phyloP scores from a whole-genome alignment of 192 early-diverging fungal genomes.

The Entomortierella parvispora region DNA sequence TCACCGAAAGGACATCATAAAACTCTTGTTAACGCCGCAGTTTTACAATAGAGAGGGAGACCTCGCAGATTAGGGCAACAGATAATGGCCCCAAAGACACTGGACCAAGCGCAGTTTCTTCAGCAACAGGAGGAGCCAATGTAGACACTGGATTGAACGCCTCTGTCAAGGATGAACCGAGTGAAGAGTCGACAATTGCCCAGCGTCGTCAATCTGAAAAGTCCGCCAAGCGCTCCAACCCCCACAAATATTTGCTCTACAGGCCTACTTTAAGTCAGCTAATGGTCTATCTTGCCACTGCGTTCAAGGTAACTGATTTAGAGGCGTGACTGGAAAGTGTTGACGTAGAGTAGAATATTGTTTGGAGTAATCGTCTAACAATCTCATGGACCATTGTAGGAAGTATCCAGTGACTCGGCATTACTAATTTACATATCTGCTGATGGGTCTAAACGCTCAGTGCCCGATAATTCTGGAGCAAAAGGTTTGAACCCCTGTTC shows the following conservation, averaged over 20 bases:
- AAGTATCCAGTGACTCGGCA: conserved; percentile 87
- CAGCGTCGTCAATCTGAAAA: conserved; percentile 47
- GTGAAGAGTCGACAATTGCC: conserved; percentile 17
- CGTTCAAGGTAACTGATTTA: conserved; percentile 79
- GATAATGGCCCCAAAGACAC: conserved; percentile 34
- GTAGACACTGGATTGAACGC: neutral
- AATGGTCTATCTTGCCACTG: conserved; percentile 90
- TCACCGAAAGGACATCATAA: neutral
- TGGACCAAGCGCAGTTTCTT: conserved; percentile 26
- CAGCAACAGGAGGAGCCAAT: conserved; percentile 18
- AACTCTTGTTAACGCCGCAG: neutral
- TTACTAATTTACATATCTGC: conserved; percentile 92
- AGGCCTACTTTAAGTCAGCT: conserved; percentile 91
- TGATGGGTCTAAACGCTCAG: conserved; percentile 73
- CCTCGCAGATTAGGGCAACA: conserved; percentile 33
- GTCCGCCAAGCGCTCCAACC: conserved; percentile 53
- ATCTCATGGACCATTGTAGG: conserved; percentile 51
- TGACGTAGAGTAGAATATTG: too few species aligned
- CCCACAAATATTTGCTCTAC: conserved; percentile 95
- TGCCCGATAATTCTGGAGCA: conserved; percentile 50
- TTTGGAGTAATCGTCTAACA: neutral
- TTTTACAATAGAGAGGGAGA: conserved; percentile 65
- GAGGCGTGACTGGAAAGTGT: too few species aligned
- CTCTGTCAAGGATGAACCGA: conserved; percentile 42
- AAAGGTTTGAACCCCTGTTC: conserved; percentile 36